phyloP scores from a whole-genome alignment of 176 grass and related monocot genomes.

The Metroxylon sagu region DNA sequence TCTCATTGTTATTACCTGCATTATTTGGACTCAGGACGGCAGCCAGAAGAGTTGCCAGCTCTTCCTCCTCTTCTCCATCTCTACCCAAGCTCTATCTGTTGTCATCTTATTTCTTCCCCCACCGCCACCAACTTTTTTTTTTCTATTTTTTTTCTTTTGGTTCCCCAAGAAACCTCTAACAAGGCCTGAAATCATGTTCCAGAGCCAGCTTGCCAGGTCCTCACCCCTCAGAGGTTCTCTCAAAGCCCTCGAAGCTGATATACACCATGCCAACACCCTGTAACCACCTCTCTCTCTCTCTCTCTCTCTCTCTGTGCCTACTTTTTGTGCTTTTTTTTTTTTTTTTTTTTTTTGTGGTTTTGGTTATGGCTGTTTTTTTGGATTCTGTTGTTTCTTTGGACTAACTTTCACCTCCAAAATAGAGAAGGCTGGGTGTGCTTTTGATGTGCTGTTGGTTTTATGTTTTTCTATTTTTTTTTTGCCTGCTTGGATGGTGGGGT shows the following conservation, averaged over 20 bases:
- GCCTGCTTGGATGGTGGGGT: no score
- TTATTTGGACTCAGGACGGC: neutral
- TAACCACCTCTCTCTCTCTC: conserved; percentile 22
- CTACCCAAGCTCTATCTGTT: neutral
- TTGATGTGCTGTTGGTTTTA: no score
- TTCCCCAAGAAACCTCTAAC: conserved; percentile 10
- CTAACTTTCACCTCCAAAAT: neutral
- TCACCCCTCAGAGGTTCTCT: conserved; percentile 80
- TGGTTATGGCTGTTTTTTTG: no score
- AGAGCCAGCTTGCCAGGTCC: conserved; percentile 52
- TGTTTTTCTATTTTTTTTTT: no score
- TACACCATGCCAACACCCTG: conserved; percentile 97
- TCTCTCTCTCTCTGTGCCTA: neutral
- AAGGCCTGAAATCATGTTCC: conserved; percentile 46
- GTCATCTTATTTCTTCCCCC: neutral
- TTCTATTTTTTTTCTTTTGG: conserved; percentile 18
- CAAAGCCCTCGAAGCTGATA: conserved; percentile 95
- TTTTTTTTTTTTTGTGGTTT: no score
- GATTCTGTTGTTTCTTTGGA: neutral
- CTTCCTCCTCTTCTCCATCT: conserved; percentile 20
- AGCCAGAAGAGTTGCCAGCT: conserved; percentile 10
- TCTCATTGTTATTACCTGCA: neutral
- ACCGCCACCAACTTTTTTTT: neutral
- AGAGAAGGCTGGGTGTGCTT: no score
- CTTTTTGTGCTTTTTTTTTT: neutral